Conservation (phyloP, 495 filamentous ascomycete genomes). For the Neurospora sp. region DNA sequence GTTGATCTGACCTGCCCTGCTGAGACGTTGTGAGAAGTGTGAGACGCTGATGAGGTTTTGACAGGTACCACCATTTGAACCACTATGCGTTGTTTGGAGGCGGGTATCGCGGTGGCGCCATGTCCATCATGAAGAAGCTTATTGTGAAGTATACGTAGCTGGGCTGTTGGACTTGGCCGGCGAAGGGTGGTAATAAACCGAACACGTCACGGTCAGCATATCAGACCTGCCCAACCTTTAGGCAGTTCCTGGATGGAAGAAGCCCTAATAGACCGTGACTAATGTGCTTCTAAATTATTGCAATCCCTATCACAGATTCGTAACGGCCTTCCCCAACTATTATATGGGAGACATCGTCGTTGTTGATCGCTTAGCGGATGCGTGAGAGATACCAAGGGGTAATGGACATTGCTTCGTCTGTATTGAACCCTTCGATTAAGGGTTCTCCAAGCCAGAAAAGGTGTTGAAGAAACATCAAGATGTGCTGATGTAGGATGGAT, state of each 20-base stretch:
- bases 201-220: background rate
- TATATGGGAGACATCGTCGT: no score
- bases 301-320: no score
- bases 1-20: background rate
- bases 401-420: background rate
- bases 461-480: background rate
- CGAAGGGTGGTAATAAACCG: background rate
- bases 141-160: constrained; percentile 50
- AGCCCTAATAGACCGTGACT: no score
- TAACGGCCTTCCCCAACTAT: background rate
- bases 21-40: background rate
- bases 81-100: constrained; percentile 78
- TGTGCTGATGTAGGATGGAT: background rate
- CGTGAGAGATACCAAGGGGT: background rate
- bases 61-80: constrained; percentile 82
- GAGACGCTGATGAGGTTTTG: background rate
- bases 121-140: constrained; percentile 65
- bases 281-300: no score
- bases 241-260: no score
- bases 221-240: background rate
- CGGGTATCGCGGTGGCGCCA: constrained; percentile 60
- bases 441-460: background rate
- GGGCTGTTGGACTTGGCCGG: background rate
- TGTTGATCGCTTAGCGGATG: background rate
- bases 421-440: background rate